Base-by-base conservation (phyloP, 163 green algal species). In the Trebouxia gelatinosa region DNA sequence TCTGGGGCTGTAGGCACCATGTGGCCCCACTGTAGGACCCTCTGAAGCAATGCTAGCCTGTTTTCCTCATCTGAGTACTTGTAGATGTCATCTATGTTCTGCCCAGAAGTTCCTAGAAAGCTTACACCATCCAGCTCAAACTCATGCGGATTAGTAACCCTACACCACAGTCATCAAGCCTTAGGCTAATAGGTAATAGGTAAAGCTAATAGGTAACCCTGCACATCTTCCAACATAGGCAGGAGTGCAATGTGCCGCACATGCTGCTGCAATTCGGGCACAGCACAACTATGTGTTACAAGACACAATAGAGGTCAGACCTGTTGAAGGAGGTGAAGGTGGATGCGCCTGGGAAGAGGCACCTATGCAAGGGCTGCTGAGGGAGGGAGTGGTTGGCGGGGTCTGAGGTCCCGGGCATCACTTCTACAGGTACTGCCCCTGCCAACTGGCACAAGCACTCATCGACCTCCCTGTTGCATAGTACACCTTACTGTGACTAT, bases 361-460 rank as follows among this genome's bases (percentile, higher is more conserved):
- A 94, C 48, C 80, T 85, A 86, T 93, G 89, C 37, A 94, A 81
- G 46, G 91, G 85, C 87, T 98, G 96, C 86, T 99, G 96, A 13
- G 96, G 96, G 70, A 99, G 84, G 13, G 93, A 91, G 40, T 93
- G 88, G 79, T 97, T 98, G 77, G 90, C 87, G 0, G 94, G 94
- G 85, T 99, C 96, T 32, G 86, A 85, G 0, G 86, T 75, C 2
- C 96, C 96, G 4, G 96, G 93, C 94, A 99, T 98, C 9, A 99
- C 78, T 81, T 99, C 96, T 37, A 99, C 88, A 0, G 93, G 92
- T 64, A 99, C 75, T 0, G 85, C 86, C 0, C 85, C 83, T 1
- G 84, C 88, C 43, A 97, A 83, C 85, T 96, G 87, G 2, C 85
- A 87, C 50, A 96, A 75, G 17, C 81, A 72, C 78, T 92, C 80